Evolutionary conservation across 1,139 yeast genomes (phyloP), one percentile per base, ranked within the genome.

Genomic region (Saccharomyces pastorianus): DNA sequence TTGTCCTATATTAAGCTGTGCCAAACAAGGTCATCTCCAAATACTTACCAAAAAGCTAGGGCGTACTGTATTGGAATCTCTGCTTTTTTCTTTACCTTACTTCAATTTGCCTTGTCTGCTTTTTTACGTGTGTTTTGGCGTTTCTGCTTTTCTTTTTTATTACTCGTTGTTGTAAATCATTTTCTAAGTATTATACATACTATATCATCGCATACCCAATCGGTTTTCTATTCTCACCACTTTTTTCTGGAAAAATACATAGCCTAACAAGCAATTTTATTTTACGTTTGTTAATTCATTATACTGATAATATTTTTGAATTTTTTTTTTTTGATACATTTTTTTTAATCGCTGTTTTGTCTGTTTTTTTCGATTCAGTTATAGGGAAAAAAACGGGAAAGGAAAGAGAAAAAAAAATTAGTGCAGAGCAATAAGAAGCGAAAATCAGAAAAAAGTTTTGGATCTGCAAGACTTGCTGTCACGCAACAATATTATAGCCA

Each of bases 401-500:
- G 8, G 38, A 32, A n/a, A 32, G 38, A 31, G 34, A 32, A 32
- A 46, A 46, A 23, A 26, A 20, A 23, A 26, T 11, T 46, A 47
- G 38, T 32, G 41, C 25, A 26, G 28, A 26, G 28, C 28, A 14
- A 32, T 32, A 32, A 32, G 38, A 32, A 32, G 38, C 17, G 38
- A 32, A 31, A 32, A 32, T 32, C 38, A n/a, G 14, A n/a, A 31
- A 26, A 26, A 32, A 32, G 38, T n/a, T 32, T 32, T 32, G 17
- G 38, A 32, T 32, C 38, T 32, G 38, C 38, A 32, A 32, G 17
- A 32, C 38, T 32, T n/a, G 20, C 38, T 32, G 38, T 32, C 14
- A 32, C 38, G 38, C 38, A 32, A 71, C 69, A 50, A 62, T 56
- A 47, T 60, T 56, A 29, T 66, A 61, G 49, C 51, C 9, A 55